Evolutionary conservation across 495 filamentous ascomycete genomes (phyloP).

Genomic region (Aspergillus coremiiformis): DNA sequence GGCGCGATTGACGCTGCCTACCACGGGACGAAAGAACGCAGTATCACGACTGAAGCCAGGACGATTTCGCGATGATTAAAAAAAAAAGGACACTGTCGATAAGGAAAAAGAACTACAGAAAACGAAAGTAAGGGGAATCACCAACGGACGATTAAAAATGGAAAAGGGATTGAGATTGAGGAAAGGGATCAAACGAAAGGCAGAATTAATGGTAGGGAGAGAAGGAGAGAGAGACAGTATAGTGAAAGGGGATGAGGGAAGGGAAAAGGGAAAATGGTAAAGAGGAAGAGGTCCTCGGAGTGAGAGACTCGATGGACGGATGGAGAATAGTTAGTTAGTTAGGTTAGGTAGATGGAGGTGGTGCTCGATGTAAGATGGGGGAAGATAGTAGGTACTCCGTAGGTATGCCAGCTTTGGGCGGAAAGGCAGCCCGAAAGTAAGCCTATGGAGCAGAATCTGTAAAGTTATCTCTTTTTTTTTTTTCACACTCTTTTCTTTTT

Average conservation of each 20-base stretch:
- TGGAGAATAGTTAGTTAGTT: neutral
- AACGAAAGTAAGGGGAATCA: slow-evolving; percentile 25
- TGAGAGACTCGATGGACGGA: slow-evolving; percentile 11
- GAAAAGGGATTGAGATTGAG: slow-evolving; percentile 10
- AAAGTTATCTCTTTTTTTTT: slow-evolving; percentile 13
- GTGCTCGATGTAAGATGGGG: slow-evolving; percentile 1
- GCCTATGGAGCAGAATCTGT: slow-evolving; percentile 10
- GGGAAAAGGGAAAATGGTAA: slow-evolving; percentile 15
- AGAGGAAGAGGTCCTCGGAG: slow-evolving; percentile 13
- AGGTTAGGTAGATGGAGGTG: no score
- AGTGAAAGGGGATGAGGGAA: slow-evolving; percentile 6
- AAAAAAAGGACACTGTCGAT: slow-evolving; percentile 14
- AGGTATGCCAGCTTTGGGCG: slow-evolving; percentile 13
- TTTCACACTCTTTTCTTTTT: slow-evolving; percentile 10
- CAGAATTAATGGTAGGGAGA: slow-evolving; percentile 24
- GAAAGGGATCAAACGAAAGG: slow-evolving; percentile 15
- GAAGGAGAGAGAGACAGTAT: slow-evolving; percentile 11
- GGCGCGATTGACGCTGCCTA: slow-evolving; percentile 24
- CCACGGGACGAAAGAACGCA: slow-evolving; percentile 14
- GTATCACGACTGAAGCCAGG: slow-evolving; percentile 12
- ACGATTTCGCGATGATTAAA: slow-evolving; percentile 10
- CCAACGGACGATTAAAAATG: slow-evolving; percentile 11
- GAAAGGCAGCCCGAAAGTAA: slow-evolving; percentile 14
- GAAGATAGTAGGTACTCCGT: no score
- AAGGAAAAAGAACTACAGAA: slow-evolving; percentile 12